Evolutionary conservation across 805 yeast species (phyloP).

Genomic region (Cyberlindnera veronae): DNA sequence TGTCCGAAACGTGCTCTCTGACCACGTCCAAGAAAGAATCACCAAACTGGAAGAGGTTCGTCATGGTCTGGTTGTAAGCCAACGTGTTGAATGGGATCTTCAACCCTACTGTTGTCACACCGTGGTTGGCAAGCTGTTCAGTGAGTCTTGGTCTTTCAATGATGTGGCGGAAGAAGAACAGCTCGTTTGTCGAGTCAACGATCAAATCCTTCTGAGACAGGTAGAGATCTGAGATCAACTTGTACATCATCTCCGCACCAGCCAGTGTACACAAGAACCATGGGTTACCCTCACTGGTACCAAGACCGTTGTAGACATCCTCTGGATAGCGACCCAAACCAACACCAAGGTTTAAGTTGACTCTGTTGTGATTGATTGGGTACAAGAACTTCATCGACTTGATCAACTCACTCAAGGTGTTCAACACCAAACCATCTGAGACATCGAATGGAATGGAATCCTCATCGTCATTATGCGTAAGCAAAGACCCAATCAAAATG

Average conservation of each 20-base stretch:
- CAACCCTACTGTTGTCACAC: constrained; percentile 5
- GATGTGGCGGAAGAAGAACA: constrained; percentile 31
- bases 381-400: constrained; percentile 69
- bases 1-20: constrained; percentile 54
- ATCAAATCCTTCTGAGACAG: constrained; percentile 40
- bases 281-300: constrained; percentile 79
- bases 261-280: constrained; percentile 83
- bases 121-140: neutral
- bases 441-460: constrained; percentile 58
- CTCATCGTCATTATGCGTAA: constrained; percentile 46
- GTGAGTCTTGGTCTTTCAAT: constrained; percentile 14
- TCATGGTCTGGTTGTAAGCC: constrained; percentile 45
- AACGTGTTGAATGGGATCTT: constrained; percentile 30
- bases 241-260: constrained; percentile 62
- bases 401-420: constrained; percentile 60
- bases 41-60: constrained; percentile 48
- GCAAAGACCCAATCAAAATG: constrained; percentile 42
- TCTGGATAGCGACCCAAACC: constrained; percentile 93
- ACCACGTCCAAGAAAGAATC: constrained; percentile 65
- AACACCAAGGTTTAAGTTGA: constrained; percentile 42
- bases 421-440: constrained; percentile 52
- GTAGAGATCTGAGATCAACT: constrained; percentile 45
- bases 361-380: constrained; percentile 62
- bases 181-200: constrained; percentile 31
- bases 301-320: constrained; percentile 78